Base-by-base conservation (phyloP, 1,284 basidiomycete species). In the Clitocybe nebularis region DNA sequence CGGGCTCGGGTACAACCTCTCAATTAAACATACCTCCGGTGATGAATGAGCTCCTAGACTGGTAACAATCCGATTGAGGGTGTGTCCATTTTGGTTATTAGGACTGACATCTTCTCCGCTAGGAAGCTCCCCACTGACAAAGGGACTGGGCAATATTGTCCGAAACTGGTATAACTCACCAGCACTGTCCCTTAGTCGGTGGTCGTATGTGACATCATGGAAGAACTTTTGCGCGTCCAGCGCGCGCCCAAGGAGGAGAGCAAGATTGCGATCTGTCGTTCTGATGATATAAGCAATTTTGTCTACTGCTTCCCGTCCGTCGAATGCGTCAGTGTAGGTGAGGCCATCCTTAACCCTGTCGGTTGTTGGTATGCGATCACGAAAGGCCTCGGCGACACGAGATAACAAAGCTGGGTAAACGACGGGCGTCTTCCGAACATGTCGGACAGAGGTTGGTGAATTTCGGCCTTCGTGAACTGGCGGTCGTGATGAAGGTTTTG, bases 201-300 rank as follows among this genome's bases (percentile, higher is more conserved):
- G 96, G 59, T 98, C 94, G 61, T 99, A 99, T 5, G 95, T 97
- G 51, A 99, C 96, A 58, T 98, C 96, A 63, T 99, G 96, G 63
- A 99, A 99, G 70, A 95, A 98, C 69, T 98, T 99, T 68, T 99
- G 96, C 9, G 93, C 89, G 60, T 99, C 96, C 43, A 99, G 74
- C 4, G 95, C 93, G 36, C 96, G 80, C 9, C 96, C 96, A 7
- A 99, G 77, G 2, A 99, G 74, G 34, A 99, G 68, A 3, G 96
- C 96, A 16, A 99, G 77, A 63, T 97, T 98, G 13, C 96, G 80
- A 66, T 99, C 96, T 4, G 92, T 93, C 2, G 95, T 99, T 66
- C 94, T 95, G 75, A 98, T 97, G 63, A 99, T 95, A 59, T 94
- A 92, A 13, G 92, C 88, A 52, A 99, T 91, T 65, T 91, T 89